A percentile compares a stretch with the other conserved stretches of the same genome.
Evolutionary conservation across 2,329 filamentous ascomycete genomes (phyloP).

Genomic region (Thermothelomyces thermophilus): DNA sequence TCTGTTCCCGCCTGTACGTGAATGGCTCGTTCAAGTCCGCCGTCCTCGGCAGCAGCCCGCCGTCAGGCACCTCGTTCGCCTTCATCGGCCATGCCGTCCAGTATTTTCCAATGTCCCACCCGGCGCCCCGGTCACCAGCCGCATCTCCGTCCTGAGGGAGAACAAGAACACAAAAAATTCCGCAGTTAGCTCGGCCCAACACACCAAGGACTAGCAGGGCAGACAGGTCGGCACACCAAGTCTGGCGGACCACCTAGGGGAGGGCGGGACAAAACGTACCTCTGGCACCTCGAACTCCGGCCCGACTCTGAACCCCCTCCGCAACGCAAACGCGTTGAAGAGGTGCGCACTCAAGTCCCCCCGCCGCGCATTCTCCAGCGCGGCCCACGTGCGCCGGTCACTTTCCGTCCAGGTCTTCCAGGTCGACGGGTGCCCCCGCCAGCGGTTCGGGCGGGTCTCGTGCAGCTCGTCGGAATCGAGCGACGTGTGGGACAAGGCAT

Average conservation of each 20-base stretch:
- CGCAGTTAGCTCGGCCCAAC: too few species aligned
- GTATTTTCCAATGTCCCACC: slow-evolving; percentile 47
- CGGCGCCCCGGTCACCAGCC: neutral
- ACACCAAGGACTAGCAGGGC: too few species aligned
- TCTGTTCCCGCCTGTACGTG: slow-evolving; percentile 41
- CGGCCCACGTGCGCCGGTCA: slow-evolving; percentile 56
- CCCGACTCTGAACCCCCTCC: slow-evolving; percentile 5
- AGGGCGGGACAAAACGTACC: too few species aligned
- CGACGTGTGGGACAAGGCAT: neutral
- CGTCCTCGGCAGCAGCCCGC: slow-evolving; percentile 41
- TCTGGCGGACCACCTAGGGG: too few species aligned
- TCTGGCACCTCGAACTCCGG: neutral
- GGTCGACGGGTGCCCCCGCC: slow-evolving; percentile 57
- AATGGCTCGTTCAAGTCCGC: slow-evolving; percentile 44
- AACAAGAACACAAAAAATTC: too few species aligned
- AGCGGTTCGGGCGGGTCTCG: slow-evolving; percentile 60
- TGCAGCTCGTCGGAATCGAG: slow-evolving; percentile 16
- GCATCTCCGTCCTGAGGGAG: slow-evolving; percentile 19
- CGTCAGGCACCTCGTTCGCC: slow-evolving; percentile 52
- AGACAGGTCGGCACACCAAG: too few species aligned
- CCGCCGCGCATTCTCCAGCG: slow-evolving; percentile 56
- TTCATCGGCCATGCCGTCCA: slow-evolving; percentile 88
- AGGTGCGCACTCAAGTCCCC: slow-evolving; percentile 68
- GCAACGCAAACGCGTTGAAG: slow-evolving; percentile 69
- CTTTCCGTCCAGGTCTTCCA: slow-evolving; percentile 59